phyloP scores from a whole-genome alignment of 2,329 filamentous ascomycete species.

The Teratosphaeriaceae sp. region DNA sequence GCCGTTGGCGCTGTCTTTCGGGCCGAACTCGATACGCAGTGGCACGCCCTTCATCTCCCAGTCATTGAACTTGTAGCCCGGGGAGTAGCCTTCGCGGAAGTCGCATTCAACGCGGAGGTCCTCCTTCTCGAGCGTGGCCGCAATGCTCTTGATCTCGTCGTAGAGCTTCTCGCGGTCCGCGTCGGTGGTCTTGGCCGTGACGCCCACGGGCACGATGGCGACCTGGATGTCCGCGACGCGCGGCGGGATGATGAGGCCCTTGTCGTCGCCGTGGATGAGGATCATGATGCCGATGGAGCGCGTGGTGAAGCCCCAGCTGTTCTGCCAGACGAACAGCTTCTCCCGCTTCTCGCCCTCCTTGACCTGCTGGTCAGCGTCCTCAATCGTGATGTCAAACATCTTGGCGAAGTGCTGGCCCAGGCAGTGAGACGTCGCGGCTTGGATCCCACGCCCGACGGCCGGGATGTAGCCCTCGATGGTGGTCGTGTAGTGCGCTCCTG shows the following conservation, averaged over 20 bases:
- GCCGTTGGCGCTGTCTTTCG: conserved; percentile 82
- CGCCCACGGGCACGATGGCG: conserved; percentile 84
- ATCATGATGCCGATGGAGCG: conserved; percentile 98
- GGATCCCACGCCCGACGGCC: conserved; percentile 89
- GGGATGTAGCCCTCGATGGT: conserved; percentile 97
- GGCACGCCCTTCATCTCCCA: conserved; percentile 97
- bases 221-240: conserved; percentile 80
- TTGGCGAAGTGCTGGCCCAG: conserved; percentile 98
- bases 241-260: conserved; percentile 88
- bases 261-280: conserved; percentile 95
- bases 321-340: conserved; percentile 90
- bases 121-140: conserved; percentile 60
- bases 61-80: conserved; percentile 98
- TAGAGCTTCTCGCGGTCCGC: conserved; percentile 73
- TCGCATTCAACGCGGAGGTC: conserved; percentile 77
- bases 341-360: conserved; percentile 64
- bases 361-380: conserved; percentile 67
- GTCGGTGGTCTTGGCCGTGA: conserved; percentile 78
- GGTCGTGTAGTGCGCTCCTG: conserved; percentile 92
- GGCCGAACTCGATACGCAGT: conserved; percentile 88
- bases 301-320: conserved; percentile 97
- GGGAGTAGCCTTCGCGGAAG: conserved; percentile 80
- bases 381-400: conserved; percentile 98
- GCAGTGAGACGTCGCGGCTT: conserved; percentile 90
- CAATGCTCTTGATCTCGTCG: conserved; percentile 66